phyloP scores from a whole-genome alignment of 306 rosid genomes.

The Canavalia ensiformis region DNA sequence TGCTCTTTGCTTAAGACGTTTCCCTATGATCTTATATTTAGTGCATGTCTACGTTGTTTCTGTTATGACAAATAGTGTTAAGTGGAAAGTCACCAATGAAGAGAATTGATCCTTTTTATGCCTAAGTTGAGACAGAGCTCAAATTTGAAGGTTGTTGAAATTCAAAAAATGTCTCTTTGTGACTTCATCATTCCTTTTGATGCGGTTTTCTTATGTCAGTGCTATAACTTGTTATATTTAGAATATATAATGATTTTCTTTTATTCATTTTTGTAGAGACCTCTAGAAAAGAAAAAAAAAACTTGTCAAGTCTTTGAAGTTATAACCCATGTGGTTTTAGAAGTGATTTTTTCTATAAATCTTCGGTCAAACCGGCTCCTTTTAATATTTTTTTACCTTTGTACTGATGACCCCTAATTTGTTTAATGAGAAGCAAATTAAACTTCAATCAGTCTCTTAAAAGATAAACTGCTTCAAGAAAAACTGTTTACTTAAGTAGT shows the following conservation, averaged over 20 bases:
- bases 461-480: not conserved
- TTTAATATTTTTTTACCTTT: not conserved
- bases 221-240: constrained; percentile 26
- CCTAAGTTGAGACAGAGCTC: constrained; percentile 14
- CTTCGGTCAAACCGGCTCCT: not conserved
- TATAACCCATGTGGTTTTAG: constrained; percentile 6
- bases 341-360: not conserved
- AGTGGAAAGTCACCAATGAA: not conserved
- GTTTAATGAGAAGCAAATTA: not conserved
- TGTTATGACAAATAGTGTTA: not conserved
- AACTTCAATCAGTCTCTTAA: not conserved
- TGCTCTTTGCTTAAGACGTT: not conserved
- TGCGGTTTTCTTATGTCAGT: not conserved
- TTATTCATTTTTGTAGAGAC: constrained; percentile 35
- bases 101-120: constrained; percentile 33
- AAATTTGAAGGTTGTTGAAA: constrained; percentile 20
- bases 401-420: not conserved
- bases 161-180: constrained; percentile 1
- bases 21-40: too few relatives aligned
- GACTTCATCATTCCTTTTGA: constrained; percentile 17
- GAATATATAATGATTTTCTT: constrained; percentile 21
- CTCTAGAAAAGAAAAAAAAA: not conserved
- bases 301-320: constrained; percentile 2
- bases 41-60: too few relatives aligned
- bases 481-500: not conserved